These are phyloP conservation scores for Chlamydomonas incerta DNA, from an alignment of 139 green algal species.

Conservation along the genomic window DNA sequence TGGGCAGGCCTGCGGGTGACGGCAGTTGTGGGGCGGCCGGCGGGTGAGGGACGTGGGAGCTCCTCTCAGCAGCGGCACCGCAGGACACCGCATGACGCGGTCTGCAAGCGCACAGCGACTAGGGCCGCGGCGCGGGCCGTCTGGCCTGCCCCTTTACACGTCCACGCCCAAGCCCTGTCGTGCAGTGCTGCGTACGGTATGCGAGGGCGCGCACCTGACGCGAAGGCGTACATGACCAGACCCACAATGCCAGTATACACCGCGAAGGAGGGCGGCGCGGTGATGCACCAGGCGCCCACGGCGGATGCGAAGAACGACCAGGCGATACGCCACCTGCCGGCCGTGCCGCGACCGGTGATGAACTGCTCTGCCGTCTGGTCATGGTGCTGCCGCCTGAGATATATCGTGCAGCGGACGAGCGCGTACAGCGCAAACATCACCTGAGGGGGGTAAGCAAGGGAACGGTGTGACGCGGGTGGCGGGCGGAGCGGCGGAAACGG, in stretches of 20 bases:
- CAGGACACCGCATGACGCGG: no score
- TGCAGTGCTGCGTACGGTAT: no score
- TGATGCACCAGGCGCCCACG: slow-evolving; percentile 83
- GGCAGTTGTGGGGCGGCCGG: no score
- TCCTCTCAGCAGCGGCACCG: no score
- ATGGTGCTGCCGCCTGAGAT: background rate
- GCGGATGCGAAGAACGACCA: slow-evolving; percentile 81
- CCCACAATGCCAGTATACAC: slow-evolving; percentile 75
- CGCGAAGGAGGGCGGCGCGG: slow-evolving; percentile 61
- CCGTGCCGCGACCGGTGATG: slow-evolving; percentile 62
- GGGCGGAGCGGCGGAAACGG: slow-evolving; percentile 26
- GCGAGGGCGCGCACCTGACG: background rate
- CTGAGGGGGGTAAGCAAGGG: background rate
- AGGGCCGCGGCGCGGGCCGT: no score
- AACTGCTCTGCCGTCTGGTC: slow-evolving; percentile 65
- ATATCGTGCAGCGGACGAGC: background rate
- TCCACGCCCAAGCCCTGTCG: no score
- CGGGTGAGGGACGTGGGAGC: no score
- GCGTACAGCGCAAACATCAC: slow-evolving; percentile 19
- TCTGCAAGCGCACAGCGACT: no score
- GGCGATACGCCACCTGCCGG: slow-evolving; percentile 58
- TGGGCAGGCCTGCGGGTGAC: slow-evolving; percentile 67
- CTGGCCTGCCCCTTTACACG: no score
- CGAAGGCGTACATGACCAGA: slow-evolving; percentile 67
- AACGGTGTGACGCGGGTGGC: slow-evolving; percentile 3